These are phyloP conservation scores for Acer campestre DNA, from an alignment of 345 rosid species.

Conservation along the genomic window DNA sequence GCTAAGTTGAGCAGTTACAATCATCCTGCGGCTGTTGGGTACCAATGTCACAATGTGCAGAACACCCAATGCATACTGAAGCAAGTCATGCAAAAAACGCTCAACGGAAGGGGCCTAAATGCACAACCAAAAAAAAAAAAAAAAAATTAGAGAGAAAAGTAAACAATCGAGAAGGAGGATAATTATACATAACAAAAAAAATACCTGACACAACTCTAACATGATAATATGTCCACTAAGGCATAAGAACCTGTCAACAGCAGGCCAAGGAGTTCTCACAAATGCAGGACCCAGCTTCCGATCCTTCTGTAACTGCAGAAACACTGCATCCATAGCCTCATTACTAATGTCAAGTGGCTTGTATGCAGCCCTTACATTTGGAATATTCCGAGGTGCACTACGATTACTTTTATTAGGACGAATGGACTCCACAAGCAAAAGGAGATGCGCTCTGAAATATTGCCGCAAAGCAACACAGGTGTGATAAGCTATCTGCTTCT, in stretches of 20 bases:
- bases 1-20: constrained; percentile 78
- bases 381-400: constrained; percentile 64
- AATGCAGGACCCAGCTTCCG: constrained; percentile 91
- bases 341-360: constrained; percentile 97
- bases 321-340: constrained; percentile 92
- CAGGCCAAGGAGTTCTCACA: constrained; percentile 87
- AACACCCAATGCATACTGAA: constrained; percentile 96
- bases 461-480: constrained; percentile 94
- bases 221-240: constrained; percentile 84
- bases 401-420: constrained; percentile 87
- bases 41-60: constrained; percentile 87
- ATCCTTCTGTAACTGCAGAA: constrained; percentile 93
- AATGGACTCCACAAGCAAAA: constrained; percentile 83
- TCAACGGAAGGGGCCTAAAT: constrained; percentile 94
- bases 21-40: constrained; percentile 85
- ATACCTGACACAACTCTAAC: constrained; percentile 96
- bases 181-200: not conserved
- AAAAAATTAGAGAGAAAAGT: constrained; percentile 14
- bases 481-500: constrained; percentile 95
- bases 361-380: constrained; percentile 84
- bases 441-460: constrained; percentile 95
- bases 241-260: constrained; percentile 73
- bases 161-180: not conserved
- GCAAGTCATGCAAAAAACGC: constrained; percentile 93
- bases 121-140: constrained; percentile 28